Evolutionary conservation across 257 asterid species (phyloP), one percentile per base, ranked within the genome.

Genomic region (Thymus mandschuricus): DNA sequence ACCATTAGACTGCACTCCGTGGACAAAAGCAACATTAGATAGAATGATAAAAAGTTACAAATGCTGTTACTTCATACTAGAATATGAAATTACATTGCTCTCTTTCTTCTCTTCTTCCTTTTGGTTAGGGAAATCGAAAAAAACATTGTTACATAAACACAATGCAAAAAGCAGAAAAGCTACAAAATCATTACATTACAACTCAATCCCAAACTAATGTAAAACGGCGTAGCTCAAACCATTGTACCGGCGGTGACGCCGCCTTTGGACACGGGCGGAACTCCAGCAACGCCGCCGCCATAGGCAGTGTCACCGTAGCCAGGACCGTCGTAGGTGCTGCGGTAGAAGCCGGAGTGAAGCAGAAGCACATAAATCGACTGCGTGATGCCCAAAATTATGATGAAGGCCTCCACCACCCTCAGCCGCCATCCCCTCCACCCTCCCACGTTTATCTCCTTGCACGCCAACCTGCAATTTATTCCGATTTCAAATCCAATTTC

Each of bases 401-500:
- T 33, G 28, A 91, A 83, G 1, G 83, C 97, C 61, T 91, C 97
- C 41, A 91, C 68, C 44, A 91, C 89, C 72, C 87, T 68, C 9
- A 91, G 85, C 72, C 97, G 81, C 96, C 97, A 91, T 1, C 96
- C 97, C 64, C 96, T 80, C 80, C 86, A 80, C 5, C 91, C 88
- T 35, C 96, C 91, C 2, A 91, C 43, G 68, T 77, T 69, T 0
- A 91, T 91, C 72, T 91, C 86, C 74, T 91, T 91, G 84, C 97
- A 91, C 5, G 97, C 97, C 79, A 91, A 69, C 2, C 95, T 89
- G 69, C 76, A 30, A 3, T 29, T 48, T 48, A 21, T 21, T 21
- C 21, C 21, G 21, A 21, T 21, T 21, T 21, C 21, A 21, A 21
- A 0, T 21, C 21, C 21, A 21, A 21, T 21, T 21, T 21, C 21